Evolutionary conservation across 2,329 filamentous ascomycete species (phyloP).

Genomic region (Cadophora sp.): DNA sequence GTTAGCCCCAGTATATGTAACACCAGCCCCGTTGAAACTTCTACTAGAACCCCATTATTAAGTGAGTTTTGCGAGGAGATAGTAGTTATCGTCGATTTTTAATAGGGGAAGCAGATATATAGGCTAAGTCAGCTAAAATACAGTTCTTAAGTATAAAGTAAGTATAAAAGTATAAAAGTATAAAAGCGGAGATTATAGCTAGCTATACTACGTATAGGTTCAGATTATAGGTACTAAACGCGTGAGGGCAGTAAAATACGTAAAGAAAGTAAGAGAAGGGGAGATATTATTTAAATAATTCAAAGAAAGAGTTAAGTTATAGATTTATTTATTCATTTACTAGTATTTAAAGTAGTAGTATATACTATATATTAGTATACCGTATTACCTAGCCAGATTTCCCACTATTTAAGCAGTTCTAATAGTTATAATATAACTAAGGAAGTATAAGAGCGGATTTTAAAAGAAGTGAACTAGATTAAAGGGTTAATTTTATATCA

Average conservation of each 20-base stretch:
- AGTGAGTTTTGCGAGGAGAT: no score
- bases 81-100: no score
- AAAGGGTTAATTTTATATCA: neutral
- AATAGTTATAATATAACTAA: no score
- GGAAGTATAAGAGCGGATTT: no score
- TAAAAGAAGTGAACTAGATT: no score
- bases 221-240: slow-evolving; percentile 17
- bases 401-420: no score
- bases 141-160: no score
- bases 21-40: neutral
- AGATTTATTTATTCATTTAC: slow-evolving; percentile 19
- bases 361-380: slow-evolving; percentile 18
- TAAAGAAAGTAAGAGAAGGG: slow-evolving; percentile 7
- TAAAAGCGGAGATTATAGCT: slow-evolving; percentile 24
- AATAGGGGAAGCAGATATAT: no score
- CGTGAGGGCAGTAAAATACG: slow-evolving; percentile 3
- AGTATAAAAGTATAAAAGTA: slow-evolving; percentile 22
- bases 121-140: no score
- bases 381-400: no score
- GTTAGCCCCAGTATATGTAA: no score
- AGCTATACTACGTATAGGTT: slow-evolving; percentile 11
- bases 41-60: neutral
- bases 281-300: neutral
- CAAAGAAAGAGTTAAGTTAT: no score
- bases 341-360: slow-evolving; percentile 12